Evolutionary conservation across 208 protist species (phyloP).

Genomic region (Jaenimonas drosophilae): DNA sequence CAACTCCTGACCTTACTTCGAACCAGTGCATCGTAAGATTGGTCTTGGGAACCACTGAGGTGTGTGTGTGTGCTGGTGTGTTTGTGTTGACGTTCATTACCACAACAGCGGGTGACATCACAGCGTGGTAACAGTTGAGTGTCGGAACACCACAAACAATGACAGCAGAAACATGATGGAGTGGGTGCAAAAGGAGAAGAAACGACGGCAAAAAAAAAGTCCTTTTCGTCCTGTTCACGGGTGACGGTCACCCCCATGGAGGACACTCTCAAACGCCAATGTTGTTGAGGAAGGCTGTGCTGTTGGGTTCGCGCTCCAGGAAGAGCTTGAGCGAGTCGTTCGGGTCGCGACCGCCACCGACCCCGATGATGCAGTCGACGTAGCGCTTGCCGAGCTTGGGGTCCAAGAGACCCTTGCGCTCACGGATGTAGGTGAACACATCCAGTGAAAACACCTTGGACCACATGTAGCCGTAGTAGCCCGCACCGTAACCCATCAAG

Average conservation of each 20-base stretch:
- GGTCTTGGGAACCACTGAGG: too few relatives aligned
- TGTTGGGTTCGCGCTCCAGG: slow-evolving; percentile 76
- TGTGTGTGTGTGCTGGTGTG: too few relatives aligned
- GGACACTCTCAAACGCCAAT: slow-evolving; percentile 57
- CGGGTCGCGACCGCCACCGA: slow-evolving; percentile 63
- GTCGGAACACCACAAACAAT: too few relatives aligned
- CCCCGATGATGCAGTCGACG: slow-evolving; percentile 63
- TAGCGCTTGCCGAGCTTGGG: slow-evolving; percentile 51
- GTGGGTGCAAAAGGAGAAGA: slow-evolving; percentile 2
- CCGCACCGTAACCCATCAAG: slow-evolving; percentile 67
- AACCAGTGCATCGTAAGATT: too few relatives aligned
- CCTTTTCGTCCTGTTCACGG: slow-evolving; percentile 1
- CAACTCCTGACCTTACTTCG: too few relatives aligned
- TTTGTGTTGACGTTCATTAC: too few relatives aligned
- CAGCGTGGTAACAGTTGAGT: too few relatives aligned
- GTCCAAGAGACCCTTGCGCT: slow-evolving; percentile 54
- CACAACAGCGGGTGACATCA: too few relatives aligned
- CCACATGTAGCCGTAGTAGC: slow-evolving; percentile 86
- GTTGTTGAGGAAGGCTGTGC: slow-evolving; percentile 59
- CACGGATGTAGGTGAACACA: slow-evolving; percentile 69
- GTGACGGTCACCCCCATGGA: too few relatives aligned
- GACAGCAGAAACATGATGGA: neutral
- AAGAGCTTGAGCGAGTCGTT: slow-evolving; percentile 71
- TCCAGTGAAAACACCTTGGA: slow-evolving; percentile 82
- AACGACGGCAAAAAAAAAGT: neutral